Percentiles rank a stretch among this genome's conserved stretches.
Evolutionary conservation across 2,329 filamentous ascomycete genomes (phyloP).

Genomic region (Fusarium longipes): DNA sequence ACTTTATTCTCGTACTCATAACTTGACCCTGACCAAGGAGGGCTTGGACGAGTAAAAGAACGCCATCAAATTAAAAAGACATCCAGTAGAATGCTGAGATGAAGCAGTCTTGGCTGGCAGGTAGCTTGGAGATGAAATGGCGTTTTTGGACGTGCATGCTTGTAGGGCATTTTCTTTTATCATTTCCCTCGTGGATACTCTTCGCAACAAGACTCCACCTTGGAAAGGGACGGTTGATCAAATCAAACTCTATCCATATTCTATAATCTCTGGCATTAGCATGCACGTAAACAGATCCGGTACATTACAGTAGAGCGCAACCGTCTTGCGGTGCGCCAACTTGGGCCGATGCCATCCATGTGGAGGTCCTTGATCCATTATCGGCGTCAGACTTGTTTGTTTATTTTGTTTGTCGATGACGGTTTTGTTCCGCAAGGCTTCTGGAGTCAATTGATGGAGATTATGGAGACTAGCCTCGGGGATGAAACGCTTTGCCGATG

Average conservation of each 20-base stretch:
- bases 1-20: constrained; percentile 6
- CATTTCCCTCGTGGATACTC: constrained; percentile 21
- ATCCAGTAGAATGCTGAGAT: neutral
- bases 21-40: constrained; percentile 9
- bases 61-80: neutral
- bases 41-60: neutral
- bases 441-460: constrained; percentile 23
- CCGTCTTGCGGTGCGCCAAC: constrained; percentile 34
- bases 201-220: constrained; percentile 17
- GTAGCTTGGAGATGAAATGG: constrained; percentile 4
- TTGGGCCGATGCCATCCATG: constrained; percentile 43
- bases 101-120: neutral
- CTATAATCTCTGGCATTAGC: neutral
- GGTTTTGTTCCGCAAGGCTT: constrained; percentile 42
- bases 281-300: neutral
- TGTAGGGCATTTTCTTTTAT: constrained; percentile 7
- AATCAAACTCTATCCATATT: constrained; percentile 1
- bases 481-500: constrained; percentile 40
- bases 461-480: constrained; percentile 34
- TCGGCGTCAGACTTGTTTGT: constrained; percentile 1
- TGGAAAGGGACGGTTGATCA: neutral
- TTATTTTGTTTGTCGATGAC: constrained; percentile 9
- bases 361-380: constrained; percentile 33
- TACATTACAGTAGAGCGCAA: neutral
- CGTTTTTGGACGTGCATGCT: constrained; percentile 13